Conservation (phyloP, 805 yeast species). For the Debaryomyces tyrocola region DNA sequence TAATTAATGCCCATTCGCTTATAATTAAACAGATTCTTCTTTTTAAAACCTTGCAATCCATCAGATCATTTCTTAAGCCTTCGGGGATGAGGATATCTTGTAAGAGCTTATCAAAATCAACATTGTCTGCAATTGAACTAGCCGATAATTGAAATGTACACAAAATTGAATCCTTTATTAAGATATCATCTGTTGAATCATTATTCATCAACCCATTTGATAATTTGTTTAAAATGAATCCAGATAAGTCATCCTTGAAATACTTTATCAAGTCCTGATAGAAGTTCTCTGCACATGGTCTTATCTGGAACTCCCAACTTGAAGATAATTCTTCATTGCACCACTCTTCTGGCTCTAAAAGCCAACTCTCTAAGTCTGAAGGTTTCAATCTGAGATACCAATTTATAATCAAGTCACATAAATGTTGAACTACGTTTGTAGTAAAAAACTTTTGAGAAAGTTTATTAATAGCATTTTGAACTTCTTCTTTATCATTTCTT, state of each 20-base stretch:
- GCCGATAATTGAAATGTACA: conserved; percentile 83
- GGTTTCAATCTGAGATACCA: conserved; percentile 77
- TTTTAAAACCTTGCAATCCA: conserved; percentile 60
- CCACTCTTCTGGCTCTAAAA: conserved; percentile 90
- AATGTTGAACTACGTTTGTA: conserved; percentile 50
- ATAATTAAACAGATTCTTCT: conserved; percentile 77
- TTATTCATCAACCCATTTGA: conserved; percentile 34
- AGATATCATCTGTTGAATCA: conserved; percentile 46
- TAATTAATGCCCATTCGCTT: conserved; percentile 75
- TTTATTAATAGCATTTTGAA: conserved; percentile 53
- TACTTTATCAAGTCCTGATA: conserved; percentile 70
- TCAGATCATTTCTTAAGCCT: conserved; percentile 44
- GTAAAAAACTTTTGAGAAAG: conserved; percentile 59
- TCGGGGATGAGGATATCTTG: conserved; percentile 67
- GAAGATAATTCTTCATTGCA: conserved; percentile 73
- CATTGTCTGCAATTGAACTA: conserved; percentile 58
- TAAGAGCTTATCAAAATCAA: conserved; percentile 69
- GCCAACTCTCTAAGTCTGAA: conserved; percentile 79
- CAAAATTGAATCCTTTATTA: conserved; percentile 75
- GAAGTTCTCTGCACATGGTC: conserved; percentile 86
- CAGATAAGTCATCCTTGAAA: conserved; percentile 57
- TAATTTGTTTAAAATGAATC: conserved; percentile 59
- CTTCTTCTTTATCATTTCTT: conserved; percentile 63
- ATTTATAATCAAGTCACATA: conserved; percentile 66
- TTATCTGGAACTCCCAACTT: conserved; percentile 79